phyloP scores from a whole-genome alignment of 129 eudicot species.

The Silybum marianum region DNA sequence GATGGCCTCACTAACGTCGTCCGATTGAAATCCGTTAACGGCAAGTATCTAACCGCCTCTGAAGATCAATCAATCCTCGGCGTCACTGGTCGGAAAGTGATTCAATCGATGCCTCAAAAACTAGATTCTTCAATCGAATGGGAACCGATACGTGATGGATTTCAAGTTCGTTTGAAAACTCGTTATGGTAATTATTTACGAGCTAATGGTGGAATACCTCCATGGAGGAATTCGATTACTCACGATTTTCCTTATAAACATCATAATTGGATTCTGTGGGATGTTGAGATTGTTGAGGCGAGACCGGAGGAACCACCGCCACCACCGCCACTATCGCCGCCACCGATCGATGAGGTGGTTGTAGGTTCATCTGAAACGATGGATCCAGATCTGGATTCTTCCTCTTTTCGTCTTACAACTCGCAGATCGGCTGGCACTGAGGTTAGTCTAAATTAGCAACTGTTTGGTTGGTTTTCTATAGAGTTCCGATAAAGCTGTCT shows the following conservation, averaged over 20 bases:
- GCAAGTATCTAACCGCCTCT: conserved; percentile 59
- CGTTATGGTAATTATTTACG: conserved; percentile 60
- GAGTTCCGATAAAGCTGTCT: too few relatives aligned
- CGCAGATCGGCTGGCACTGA: conserved; percentile 18
- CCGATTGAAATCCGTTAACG: conserved; percentile 50
- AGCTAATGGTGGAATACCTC: conserved; percentile 66
- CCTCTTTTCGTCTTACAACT: conserved; percentile 40
- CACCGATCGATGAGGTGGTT: neutral
- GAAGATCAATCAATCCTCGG: conserved; percentile 49
- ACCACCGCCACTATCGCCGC: neutral
- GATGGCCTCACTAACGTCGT: conserved; percentile 35
- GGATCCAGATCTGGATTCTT: conserved; percentile 31
- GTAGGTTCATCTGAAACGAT: conserved; percentile 31
- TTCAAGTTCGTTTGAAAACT: conserved; percentile 48
- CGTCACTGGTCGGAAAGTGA: conserved; percentile 50
- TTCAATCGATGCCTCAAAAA: conserved; percentile 42
- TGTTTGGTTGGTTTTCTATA: too few relatives aligned
- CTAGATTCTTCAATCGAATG: conserved; percentile 60
- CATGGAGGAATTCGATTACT: conserved; percentile 68
- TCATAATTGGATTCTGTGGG: conserved; percentile 63
- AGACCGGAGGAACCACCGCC: conserved; percentile 30
- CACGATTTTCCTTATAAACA: conserved; percentile 65
- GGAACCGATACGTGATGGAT: conserved; percentile 63
- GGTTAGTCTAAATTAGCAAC: conserved; percentile 33
- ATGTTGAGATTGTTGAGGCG: conserved; percentile 55